Percentiles rank a stretch among this genome's conserved stretches.
Evolutionary conservation across 441 rosid species (phyloP).

Genomic region (Pelargonium exstipulatum): DNA sequence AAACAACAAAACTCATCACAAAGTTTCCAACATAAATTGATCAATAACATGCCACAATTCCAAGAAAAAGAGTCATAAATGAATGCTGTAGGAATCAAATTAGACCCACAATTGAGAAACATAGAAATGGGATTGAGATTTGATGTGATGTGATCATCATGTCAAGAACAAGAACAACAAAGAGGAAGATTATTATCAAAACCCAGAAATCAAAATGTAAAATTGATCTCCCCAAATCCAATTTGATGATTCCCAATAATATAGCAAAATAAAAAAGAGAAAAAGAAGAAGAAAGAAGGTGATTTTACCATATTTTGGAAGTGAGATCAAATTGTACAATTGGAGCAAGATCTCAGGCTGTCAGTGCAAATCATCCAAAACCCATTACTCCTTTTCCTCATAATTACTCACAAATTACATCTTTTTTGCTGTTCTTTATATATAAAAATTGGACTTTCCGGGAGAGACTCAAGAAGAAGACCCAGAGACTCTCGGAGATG

Average conservation of each 20-base stretch:
- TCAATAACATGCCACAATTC: background rate
- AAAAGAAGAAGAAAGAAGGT: slow-evolving; percentile 5
- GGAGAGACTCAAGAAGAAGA: slow-evolving; percentile 33
- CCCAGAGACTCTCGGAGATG: slow-evolving; percentile 69
- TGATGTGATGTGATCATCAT: background rate
- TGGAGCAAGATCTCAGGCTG: slow-evolving; percentile 33
- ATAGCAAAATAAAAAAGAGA: background rate
- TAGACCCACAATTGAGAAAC: background rate
- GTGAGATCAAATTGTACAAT: slow-evolving; percentile 46
- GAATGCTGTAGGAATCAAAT: too few species aligned
- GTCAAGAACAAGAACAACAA: background rate
- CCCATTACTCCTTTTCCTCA: slow-evolving; percentile 28
- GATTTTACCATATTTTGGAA: slow-evolving; percentile 31
- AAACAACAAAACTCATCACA: background rate
- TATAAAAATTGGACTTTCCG: background rate
- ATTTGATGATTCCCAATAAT: background rate
- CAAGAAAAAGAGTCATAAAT: background rate
- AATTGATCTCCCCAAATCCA: background rate
- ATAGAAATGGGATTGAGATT: background rate
- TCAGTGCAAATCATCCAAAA: slow-evolving; percentile 33
- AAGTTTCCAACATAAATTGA: background rate
- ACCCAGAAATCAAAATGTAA: background rate
- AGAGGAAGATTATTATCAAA: background rate
- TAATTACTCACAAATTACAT: slow-evolving; percentile 26
- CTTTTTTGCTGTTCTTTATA: slow-evolving; percentile 15